A percentile compares a stretch with the other conserved stretches of the same genome.
These are phyloP conservation scores for Wickerhamiella sorbophila DNA, from an alignment of 805 yeast species.

Conservation along the genomic window DNA sequence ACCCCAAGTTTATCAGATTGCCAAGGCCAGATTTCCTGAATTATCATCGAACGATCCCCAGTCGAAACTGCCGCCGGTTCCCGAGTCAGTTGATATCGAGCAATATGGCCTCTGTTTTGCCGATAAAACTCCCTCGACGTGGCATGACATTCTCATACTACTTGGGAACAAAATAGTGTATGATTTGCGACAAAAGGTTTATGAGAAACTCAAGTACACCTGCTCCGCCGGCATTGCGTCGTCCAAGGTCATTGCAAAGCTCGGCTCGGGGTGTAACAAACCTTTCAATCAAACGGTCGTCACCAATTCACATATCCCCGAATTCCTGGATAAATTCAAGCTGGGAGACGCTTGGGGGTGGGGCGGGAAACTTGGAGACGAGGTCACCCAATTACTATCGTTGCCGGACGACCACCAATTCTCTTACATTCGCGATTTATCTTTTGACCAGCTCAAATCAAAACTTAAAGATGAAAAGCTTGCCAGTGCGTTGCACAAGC, in stretches of 20 bases:
- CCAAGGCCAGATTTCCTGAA: constrained; percentile 36
- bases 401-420: constrained; percentile 38
- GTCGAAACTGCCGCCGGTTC: constrained; percentile 9
- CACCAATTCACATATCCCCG: constrained; percentile 32
- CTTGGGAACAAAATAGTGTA: constrained; percentile 50
- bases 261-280: constrained; percentile 73
- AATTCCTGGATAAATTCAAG: constrained; percentile 47
- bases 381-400: constrained; percentile 35
- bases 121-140: constrained; percentile 29
- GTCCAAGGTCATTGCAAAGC: constrained; percentile 65
- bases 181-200: constrained; percentile 40
- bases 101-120: constrained; percentile 23
- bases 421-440: constrained; percentile 36
- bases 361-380: constrained; percentile 79
- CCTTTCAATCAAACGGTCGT: constrained; percentile 80
- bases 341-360: constrained; percentile 72
- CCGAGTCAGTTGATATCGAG: constrained; percentile 9
- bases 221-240: constrained; percentile 81
- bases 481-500: constrained; percentile 40
- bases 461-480: constrained; percentile 32
- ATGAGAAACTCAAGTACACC: constrained; percentile 51
- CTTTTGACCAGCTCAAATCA: constrained; percentile 26
- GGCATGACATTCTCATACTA: constrained; percentile 69
- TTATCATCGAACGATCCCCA: constrained; percentile 25
- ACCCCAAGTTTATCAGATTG: constrained; percentile 34